Base-by-base conservation (phyloP, 2,329 filamentous ascomycete genomes). In the Aspergillus tanneri region DNA sequence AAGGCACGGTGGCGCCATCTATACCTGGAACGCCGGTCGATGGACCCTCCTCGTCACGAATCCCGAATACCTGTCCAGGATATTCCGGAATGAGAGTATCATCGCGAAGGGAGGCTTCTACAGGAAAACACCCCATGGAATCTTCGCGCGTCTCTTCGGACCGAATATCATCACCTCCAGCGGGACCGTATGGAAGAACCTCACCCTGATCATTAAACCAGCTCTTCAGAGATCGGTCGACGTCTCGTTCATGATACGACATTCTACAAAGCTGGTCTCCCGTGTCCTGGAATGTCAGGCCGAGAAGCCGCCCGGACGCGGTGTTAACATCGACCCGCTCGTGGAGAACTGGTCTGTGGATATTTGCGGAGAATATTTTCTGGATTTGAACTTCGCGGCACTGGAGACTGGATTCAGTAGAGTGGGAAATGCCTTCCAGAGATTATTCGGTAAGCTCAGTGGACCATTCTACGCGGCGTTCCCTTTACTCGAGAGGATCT, bases 41-140 rank as follows among this genome's bases (percentile, higher is more conserved):
- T 79, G 77, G 77, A 77, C 75, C 37, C 63, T 79, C 3, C 60
- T 79, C 9, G 70, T 77, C 1, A 71, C 71, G 38, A 68, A 68
- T 3, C 75, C 76, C 1, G 56, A 67, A 0, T 75, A 72, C 47
- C 52, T 79, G 3, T 65, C 67, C 3, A 70, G 77, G 35, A 60
- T 68, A 52, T 65, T 68, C 27, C 63, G 61, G 10, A 60, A 66
- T 27, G 65, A 67, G 39, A 47, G 63, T 9, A 36, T 59, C 4
- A 65, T 63, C 42, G 55, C 58, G 7, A 75, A 72, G 55, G 67
- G 65, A 12, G 72, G 72, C 3, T 73, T 70, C 47, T 65, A 72
- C 43, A 62, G 66, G 23, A 74, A 73, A 56, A 70, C 72, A 7
- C 72, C 72, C 1, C 61, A 64, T 46, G 67, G 64, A 41, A 63